Percentiles rank a stretch among this genome's conserved stretches.
Evolutionary conservation across 2,329 filamentous ascomycete genomes (phyloP).

Genomic region (Colletotrichum musae): DNA sequence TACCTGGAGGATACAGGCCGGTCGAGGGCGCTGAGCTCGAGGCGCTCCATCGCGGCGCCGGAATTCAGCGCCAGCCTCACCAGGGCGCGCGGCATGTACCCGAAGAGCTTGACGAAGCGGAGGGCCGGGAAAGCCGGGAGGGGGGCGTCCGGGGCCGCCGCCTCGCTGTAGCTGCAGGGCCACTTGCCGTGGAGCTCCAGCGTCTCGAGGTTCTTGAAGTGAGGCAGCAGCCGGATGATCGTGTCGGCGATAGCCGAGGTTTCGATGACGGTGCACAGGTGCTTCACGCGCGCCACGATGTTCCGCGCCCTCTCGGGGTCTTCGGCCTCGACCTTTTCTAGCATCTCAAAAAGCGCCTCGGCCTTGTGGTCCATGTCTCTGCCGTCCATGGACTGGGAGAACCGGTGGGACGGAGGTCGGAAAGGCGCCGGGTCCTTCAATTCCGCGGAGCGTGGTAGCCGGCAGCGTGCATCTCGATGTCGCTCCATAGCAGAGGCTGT

Average conservation of each 20-base stretch:
- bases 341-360: not conserved
- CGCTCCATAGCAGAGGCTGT: not conserved
- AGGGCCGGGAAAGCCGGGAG: not conserved
- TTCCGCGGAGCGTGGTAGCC: not conserved
- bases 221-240: not conserved
- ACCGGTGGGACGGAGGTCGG: not conserved
- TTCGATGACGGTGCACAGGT: constrained; percentile 1
- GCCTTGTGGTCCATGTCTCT: not conserved
- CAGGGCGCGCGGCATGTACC: not conserved
- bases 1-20: not conserved
- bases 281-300: not conserved
- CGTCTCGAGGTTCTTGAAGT: not conserved
- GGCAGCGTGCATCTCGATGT: not conserved
- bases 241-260: not conserved
- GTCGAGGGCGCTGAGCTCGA: constrained; percentile 2
- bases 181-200: not conserved
- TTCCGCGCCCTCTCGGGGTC: too few relatives aligned
- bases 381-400: not conserved
- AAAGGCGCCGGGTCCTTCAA: not conserved
- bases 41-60: not conserved
- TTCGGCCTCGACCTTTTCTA: not conserved
- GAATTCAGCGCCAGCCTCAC: not conserved
- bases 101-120: constrained; percentile 5
- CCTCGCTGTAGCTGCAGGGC: not conserved
- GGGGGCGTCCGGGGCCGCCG: not conserved